Evolutionary conservation across 805 yeast genomes (phyloP).

Genomic region (Candida lessepsii): DNA sequence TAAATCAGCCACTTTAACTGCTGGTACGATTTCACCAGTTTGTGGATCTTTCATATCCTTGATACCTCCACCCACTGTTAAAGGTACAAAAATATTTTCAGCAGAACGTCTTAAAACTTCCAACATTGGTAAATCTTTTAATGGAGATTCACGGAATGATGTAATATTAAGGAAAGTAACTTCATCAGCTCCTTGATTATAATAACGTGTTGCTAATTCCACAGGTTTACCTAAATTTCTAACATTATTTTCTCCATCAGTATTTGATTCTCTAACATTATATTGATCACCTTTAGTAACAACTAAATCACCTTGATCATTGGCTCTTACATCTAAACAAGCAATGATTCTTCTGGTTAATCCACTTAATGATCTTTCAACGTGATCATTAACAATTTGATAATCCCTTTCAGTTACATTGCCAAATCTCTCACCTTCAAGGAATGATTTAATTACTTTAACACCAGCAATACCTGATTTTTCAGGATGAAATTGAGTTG

Average conservation of each 20-base stretch:
- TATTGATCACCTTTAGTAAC: constrained; percentile 99
- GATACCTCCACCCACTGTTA: constrained; percentile 98
- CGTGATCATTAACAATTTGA: constrained; percentile 17
- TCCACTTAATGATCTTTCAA: constrained; percentile 49
- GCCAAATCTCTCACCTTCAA: constrained; percentile 43
- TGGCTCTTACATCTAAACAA: constrained; percentile 93
- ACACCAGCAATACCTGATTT: constrained; percentile 93
- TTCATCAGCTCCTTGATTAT: constrained; percentile 95
- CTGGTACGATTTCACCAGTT: constrained; percentile 70
- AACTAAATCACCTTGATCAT: constrained; percentile 91
- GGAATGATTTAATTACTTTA: constrained; percentile 67
- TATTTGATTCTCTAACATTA: constrained; percentile 76
- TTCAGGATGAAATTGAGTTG: constrained; percentile 99
- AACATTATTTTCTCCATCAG: constrained; percentile 51
- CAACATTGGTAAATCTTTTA: constrained; percentile 92
- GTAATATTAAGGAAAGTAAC: constrained; percentile 93
- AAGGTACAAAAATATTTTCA: constrained; percentile 89
- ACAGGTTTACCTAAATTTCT: constrained; percentile 97
- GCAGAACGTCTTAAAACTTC: constrained; percentile 83
- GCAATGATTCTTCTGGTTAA: constrained; percentile 91
- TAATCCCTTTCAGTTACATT: constrained; percentile 17
- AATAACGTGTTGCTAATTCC: constrained; percentile 85
- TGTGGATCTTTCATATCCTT: constrained; percentile 85
- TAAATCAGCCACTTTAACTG: constrained; percentile 84
- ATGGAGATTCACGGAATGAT: constrained; percentile 91